Percentiles rank a stretch among this genome's conserved stretches.
These are phyloP conservation scores for Phoma sp. DNA, from an alignment of 2,329 filamentous ascomycete genomes.

Conservation along the genomic window DNA sequence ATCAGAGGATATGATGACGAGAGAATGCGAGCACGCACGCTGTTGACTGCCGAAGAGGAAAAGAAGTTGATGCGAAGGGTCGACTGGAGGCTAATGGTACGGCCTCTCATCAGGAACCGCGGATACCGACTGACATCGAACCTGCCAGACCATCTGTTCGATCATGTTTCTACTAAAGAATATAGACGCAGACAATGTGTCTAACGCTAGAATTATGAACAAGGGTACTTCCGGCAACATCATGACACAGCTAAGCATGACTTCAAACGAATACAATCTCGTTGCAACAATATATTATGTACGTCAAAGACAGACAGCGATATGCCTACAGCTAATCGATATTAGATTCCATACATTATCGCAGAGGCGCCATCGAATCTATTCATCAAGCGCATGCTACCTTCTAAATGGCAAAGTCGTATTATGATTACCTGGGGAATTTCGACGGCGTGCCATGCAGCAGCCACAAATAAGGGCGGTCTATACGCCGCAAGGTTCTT, in stretches of 20 bases:
- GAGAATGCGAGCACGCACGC: slow-evolving; percentile 20
- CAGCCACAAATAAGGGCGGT: slow-evolving; percentile 54
- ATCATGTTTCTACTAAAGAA: slow-evolving; percentile 31
- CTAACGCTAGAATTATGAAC: slow-evolving; percentile 30
- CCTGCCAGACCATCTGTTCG: slow-evolving; percentile 17
- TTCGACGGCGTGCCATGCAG: slow-evolving; percentile 35
- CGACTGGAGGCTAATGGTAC: slow-evolving; percentile 22
- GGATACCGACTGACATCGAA: neutral
- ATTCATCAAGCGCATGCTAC: slow-evolving; percentile 46
- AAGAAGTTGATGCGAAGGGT: slow-evolving; percentile 47
- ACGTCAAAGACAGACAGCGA: neutral
- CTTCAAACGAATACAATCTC: slow-evolving; percentile 31
- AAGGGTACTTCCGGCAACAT: slow-evolving; percentile 25
- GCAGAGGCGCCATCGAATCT: slow-evolving; percentile 42
- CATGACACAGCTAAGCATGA: slow-evolving; percentile 28
- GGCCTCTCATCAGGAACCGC: neutral
- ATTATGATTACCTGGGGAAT: slow-evolving; percentile 35
- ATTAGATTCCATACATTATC: slow-evolving; percentile 29
- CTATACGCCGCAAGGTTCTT: slow-evolving; percentile 53
- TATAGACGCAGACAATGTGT: slow-evolving; percentile 31
- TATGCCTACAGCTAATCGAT: too few relatives aligned
- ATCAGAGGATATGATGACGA: slow-evolving; percentile 22
- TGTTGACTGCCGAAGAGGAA: slow-evolving; percentile 48
- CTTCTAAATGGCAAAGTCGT: slow-evolving; percentile 44
- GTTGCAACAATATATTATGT: slow-evolving; percentile 47